Base-by-base conservation (phyloP, 164 flowering plant species). In the Taxillus chinensis region DNA sequence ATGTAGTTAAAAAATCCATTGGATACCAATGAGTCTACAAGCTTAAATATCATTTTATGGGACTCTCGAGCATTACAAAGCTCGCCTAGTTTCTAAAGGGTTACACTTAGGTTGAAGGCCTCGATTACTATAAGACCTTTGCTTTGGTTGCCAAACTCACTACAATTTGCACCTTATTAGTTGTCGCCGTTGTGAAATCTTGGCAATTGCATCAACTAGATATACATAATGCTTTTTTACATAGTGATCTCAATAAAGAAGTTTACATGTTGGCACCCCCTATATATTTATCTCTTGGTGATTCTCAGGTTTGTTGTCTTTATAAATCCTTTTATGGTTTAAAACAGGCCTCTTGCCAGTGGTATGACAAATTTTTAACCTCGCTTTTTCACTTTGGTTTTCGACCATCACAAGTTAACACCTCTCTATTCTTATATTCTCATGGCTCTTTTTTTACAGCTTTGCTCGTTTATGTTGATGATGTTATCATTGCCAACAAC, bases 141-240 rank as follows among this genome's bases (percentile, higher is more conserved):
- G 55, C 55, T 5, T 13, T 13, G 7, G 55, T 53, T 5, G 55
- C 27, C 15, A 53, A 53, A 53, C 55, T 53, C 12, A 53, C 55
- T 4, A 53, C 13, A 14, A 13, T 53, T 4, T 13, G 27, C 5
- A 53, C 13, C 5, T 53, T 53, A 53, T 53, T 53, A 53, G 55
- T 17, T 53, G 55, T 53, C 4, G 27, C 27, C 5, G 55, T 13
- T 53, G 27, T 13, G 6, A 53, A 53, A 53, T 53, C 55, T 4
- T 53, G 55, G 55, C 7, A 53, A 14, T 17, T 53, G 27, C 55
- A 53, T 53, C 55, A 53, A 53, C 55, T 53, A 17, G 55, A n/a
- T n/a, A n/a, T n/a, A n/a, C n/a, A n/a, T n/a, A n/a, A n/a, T n/a
- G n/a, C n/a, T n/a, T n/a, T n/a, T n/a, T n/a, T n/a, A n/a, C n/a